Evolutionary conservation across 331 rosid species (phyloP).

Genomic region (Cydonia oblonga): DNA sequence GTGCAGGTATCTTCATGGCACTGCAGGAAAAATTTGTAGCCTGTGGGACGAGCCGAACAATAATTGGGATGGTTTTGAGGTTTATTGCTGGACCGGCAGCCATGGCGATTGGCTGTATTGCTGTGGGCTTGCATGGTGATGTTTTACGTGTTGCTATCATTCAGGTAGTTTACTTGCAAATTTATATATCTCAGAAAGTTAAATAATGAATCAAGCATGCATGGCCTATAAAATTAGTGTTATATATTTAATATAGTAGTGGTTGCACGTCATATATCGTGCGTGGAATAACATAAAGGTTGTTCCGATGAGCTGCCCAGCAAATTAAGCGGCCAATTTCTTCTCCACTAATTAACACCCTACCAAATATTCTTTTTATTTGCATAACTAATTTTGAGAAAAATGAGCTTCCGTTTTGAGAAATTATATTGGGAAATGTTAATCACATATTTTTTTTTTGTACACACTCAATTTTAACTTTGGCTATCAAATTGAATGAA

Average conservation of each 20-base stretch:
- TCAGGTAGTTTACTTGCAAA: slow-evolving; percentile 36
- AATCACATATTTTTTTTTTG: background rate
- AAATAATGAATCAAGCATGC: background rate
- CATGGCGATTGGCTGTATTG: slow-evolving; percentile 67
- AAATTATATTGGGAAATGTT: background rate
- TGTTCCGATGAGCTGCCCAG: background rate
- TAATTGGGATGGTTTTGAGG: slow-evolving; percentile 64
- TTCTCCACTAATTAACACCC: background rate
- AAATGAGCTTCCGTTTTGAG: background rate
- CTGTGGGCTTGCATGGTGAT: slow-evolving; percentile 76
- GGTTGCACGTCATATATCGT: background rate
- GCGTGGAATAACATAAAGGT: background rate
- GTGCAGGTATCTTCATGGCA: slow-evolving; percentile 90
- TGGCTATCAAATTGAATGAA: too few species aligned
- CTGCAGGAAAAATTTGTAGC: slow-evolving; percentile 69
- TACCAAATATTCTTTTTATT: background rate
- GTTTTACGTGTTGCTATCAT: slow-evolving; percentile 73
- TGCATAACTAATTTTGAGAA: background rate
- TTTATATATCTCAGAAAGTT: background rate
- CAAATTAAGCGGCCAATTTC: background rate
- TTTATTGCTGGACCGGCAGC: slow-evolving; percentile 93
- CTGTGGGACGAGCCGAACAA: slow-evolving; percentile 47
- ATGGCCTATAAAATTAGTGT: background rate
- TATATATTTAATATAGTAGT: too few species aligned
- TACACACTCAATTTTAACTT: background rate